These are phyloP conservation scores for Claviceps arundinis DNA, from an alignment of 2,329 filamentous ascomycete genomes.

Conservation along the genomic window DNA sequence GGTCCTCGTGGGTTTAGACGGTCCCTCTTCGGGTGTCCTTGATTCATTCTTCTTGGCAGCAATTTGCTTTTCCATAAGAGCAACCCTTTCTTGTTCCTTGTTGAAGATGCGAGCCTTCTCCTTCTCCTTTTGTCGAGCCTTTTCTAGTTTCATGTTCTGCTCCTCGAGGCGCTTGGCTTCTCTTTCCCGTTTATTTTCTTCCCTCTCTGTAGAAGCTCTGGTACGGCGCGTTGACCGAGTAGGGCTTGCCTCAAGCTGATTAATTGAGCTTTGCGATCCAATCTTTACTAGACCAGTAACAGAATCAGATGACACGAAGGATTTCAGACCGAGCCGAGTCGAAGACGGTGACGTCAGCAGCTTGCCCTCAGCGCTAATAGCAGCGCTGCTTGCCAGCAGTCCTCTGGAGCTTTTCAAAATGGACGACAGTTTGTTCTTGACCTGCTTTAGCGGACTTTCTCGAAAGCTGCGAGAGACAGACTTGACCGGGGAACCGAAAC, in stretches of 20 bases:
- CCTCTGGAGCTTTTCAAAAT: constrained; percentile 80
- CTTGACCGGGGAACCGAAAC: constrained; percentile 37
- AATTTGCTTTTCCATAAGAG: constrained; percentile 39
- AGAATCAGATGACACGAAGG: constrained; percentile 35
- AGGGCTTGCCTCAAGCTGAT: constrained; percentile 24
- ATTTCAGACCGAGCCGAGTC: constrained; percentile 29
- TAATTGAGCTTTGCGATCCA: constrained; percentile 8
- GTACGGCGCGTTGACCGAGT: constrained; percentile 34
- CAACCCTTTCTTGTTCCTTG: constrained; percentile 42
- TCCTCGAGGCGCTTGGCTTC: constrained; percentile 49
- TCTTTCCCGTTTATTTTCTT: constrained; percentile 54
- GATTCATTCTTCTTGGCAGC: constrained; percentile 41
- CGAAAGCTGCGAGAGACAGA: constrained; percentile 42
- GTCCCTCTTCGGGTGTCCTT: constrained; percentile 24
- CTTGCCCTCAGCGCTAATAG: constrained; percentile 49
- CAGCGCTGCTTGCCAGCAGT: constrained; percentile 66
- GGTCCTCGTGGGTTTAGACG: constrained; percentile 30
- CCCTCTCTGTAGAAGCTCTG: constrained; percentile 45
- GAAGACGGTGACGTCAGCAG: constrained; percentile 41
- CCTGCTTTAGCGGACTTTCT: constrained; percentile 78
- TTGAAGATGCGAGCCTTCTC: constrained; percentile 50
- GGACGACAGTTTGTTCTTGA: constrained; percentile 84
- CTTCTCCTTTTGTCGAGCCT: constrained; percentile 55
- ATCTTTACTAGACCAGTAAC: constrained; percentile 19
- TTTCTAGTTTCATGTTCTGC: constrained; percentile 50